These are phyloP conservation scores for Alternaria arborescens DNA, from an alignment of 2,329 filamentous ascomycete species.

Conservation along the genomic window DNA sequence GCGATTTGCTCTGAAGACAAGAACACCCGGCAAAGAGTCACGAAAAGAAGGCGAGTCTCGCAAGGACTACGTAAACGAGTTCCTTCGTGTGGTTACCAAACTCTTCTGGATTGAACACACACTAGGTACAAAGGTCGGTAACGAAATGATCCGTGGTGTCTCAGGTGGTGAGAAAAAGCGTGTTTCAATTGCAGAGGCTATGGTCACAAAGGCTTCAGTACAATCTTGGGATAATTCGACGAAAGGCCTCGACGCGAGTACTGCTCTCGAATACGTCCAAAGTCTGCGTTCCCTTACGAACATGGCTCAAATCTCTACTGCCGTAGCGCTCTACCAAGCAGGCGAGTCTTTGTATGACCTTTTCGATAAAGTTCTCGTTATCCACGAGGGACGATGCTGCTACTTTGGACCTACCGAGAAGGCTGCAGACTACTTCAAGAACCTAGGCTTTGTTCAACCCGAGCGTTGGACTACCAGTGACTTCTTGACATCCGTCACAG, in stretches of 20 bases:
- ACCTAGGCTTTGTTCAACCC: conserved; percentile 73
- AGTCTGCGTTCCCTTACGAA: conserved; percentile 71
- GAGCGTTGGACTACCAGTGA: conserved; percentile 74
- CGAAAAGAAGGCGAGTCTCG: conserved; percentile 70
- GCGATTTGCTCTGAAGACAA: conserved; percentile 73
- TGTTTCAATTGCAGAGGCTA: conserved; percentile 59
- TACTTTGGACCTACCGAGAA: conserved; percentile 71
- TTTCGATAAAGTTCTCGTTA: conserved; percentile 53
- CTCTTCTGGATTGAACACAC: conserved; percentile 77
- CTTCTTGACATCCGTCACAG: conserved; percentile 76
- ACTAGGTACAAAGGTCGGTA: conserved; percentile 76
- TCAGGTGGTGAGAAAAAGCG: conserved; percentile 60
- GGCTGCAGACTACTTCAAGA: conserved; percentile 71
- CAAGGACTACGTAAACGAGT: conserved; percentile 67
- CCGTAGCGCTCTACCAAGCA: conserved; percentile 77
- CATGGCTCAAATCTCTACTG: conserved; percentile 67
- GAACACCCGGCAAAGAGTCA: conserved; percentile 70
- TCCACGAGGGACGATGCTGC: conserved; percentile 53
- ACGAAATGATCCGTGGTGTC: conserved; percentile 74
- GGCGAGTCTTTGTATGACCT: conserved; percentile 51
- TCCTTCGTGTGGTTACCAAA: conserved; percentile 73
- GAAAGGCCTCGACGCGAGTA: conserved; percentile 75
- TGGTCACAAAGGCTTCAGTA: conserved; percentile 53
- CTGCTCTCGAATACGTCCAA: conserved; percentile 76
- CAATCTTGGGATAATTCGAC: conserved; percentile 69